Evolutionary conservation across 2,329 filamentous ascomycete species (phyloP), one percentile per base, ranked within the genome.

Genomic region (Ascocoryne sarcoides): DNA sequence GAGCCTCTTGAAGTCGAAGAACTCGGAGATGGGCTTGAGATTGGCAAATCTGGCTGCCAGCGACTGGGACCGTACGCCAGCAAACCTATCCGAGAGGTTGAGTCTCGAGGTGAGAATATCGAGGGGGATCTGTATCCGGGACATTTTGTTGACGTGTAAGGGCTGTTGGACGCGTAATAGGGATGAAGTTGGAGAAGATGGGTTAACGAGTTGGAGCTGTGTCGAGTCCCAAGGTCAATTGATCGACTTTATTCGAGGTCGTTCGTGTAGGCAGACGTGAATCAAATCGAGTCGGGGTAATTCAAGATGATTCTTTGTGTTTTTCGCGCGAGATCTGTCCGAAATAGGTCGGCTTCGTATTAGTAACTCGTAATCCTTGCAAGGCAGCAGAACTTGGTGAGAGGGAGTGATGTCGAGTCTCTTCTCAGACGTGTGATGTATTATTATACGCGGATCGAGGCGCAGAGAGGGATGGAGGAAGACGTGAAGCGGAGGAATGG

Each of bases 1-100:
- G 42, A 98, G 58, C 54, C 89, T 87, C 78, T 95, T 95, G 68
- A 96, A 65, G 66, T 96, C 89, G 64, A 95, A 75, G 68, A 98
- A 98, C 67, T 98, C 92, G 62, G 82, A 80, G 54, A 96, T 65
- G 46, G 92, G 90, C 46, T 82, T 84, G 60, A 98, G 75, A 67
- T 95, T 96, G 64, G 89, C 80, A 65, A 96, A 96, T 51, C 92
- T 82, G 50, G 80, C 76, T 44, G 76, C 76, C 46, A 96, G 62
- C 23, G 85, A 84, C 53, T 88, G 85, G 45, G 79, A 79, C 60
- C 87, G 82, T 50, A 95, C 72, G 60, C 81, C 79, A 54, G 85
- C 78, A 68, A 96, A 90, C 61, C 89, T 86, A 52, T 92, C 87
- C 52, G 70, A 69, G 47, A 95, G 68, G 67, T 92, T 92, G 63